Evolutionary conservation across 768 basidiomycete genomes (phyloP).

Genomic region (Mycena sanguinolenta): DNA sequence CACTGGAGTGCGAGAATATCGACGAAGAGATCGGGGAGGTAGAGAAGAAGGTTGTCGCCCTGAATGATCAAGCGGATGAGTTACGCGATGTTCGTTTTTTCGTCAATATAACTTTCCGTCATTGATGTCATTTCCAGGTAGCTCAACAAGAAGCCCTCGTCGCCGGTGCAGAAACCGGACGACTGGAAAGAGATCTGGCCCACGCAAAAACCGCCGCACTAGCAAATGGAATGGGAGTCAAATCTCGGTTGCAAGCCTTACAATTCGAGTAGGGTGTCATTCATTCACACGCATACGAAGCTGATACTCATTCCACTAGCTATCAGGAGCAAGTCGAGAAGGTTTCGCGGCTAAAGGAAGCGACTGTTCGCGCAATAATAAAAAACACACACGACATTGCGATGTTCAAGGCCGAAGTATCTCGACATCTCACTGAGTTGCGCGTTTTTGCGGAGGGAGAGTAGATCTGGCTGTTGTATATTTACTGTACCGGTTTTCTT

Average conservation of each 20-base stretch:
- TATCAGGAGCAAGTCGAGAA: slow-evolving; percentile 86
- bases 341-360: slow-evolving; percentile 79
- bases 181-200: slow-evolving; percentile 79
- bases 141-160: slow-evolving; percentile 81
- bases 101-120: not conserved
- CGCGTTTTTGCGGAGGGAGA: slow-evolving; percentile 74
- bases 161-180: slow-evolving; percentile 73
- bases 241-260: slow-evolving; percentile 79
- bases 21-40: slow-evolving; percentile 83
- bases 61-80: slow-evolving; percentile 85
- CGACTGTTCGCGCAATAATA: slow-evolving; percentile 83
- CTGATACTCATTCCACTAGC: slow-evolving; percentile 51
- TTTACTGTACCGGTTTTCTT: not conserved
- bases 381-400: slow-evolving; percentile 90
- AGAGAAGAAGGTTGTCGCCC: slow-evolving; percentile 76
- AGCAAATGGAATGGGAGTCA: slow-evolving; percentile 86
- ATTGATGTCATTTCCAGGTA: slow-evolving; percentile 58
- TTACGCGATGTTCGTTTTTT: slow-evolving; percentile 76
- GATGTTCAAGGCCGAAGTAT: slow-evolving; percentile 84
- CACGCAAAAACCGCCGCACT: slow-evolving; percentile 82
- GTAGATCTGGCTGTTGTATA: slow-evolving; percentile 33
- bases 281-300: not conserved
- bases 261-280: slow-evolving; percentile 75
- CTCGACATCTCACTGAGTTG: slow-evolving; percentile 75
- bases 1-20: slow-evolving; percentile 82